Evolutionary conservation across 257 asterid genomes (phyloP).

Genomic region (Capsicum chinense): DNA sequence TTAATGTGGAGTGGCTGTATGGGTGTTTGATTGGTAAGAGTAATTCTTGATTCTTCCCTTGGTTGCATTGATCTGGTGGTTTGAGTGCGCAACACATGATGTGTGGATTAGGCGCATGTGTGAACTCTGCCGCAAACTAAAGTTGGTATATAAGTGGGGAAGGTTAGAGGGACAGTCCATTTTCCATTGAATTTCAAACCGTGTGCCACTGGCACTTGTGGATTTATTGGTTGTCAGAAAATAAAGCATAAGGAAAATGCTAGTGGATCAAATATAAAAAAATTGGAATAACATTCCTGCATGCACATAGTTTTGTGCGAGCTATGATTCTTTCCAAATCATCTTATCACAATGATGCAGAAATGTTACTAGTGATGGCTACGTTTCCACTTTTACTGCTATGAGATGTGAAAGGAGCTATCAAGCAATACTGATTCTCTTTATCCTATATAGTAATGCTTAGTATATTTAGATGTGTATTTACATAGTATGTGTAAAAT

Average conservation of each 20-base stretch:
- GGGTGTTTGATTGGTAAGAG: neutral
- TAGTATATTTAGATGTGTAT: constrained; percentile 7
- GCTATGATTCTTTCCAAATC: constrained; percentile 1
- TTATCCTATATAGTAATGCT: neutral
- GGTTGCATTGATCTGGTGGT: neutral
- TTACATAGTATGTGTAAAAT: neutral
- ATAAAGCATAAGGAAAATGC: neutral
- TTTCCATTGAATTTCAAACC: neutral
- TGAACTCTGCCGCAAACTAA: neutral
- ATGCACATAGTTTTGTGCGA: neutral
- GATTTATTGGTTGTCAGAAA: neutral
- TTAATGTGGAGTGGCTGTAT: neutral
- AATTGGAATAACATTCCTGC: neutral
- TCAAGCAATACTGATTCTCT: neutral
- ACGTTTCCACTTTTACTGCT: neutral
- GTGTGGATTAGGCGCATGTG: neutral
- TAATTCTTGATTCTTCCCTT: neutral
- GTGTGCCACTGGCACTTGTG: neutral
- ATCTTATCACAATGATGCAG: neutral
- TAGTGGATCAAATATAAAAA: constrained; percentile 4
- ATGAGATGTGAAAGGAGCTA: neutral
- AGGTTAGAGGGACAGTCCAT: neutral
- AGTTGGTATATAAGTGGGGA: neutral
- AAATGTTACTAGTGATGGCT: neutral
- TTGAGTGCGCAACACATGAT: neutral